Base-by-base conservation (phyloP, 1,284 basidiomycete genomes). In the Calocybe gambosa region DNA sequence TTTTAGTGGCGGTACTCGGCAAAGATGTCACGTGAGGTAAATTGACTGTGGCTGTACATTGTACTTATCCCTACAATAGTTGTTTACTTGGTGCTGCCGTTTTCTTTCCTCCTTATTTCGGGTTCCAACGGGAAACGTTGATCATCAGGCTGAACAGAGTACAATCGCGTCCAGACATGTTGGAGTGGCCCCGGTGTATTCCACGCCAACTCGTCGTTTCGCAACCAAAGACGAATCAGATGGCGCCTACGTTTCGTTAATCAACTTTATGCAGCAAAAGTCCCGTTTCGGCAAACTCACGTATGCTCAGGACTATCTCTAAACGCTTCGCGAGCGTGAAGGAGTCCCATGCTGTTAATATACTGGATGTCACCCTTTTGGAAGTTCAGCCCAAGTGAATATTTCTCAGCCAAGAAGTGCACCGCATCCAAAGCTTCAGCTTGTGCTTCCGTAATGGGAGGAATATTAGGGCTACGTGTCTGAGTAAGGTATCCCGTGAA, bases 291-390 rank as follows among this genome's bases (percentile, higher is more conserved):
- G n/a, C 2, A 19, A 36, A 46, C 67, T 55, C 47, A 70, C 69
- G 61, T 65, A 42, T 71, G 62, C 39, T 65, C 60, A 18, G 58
- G 53, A 43, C 64, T 64, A 52, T 74, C 72, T 19, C 58, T 58
- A 50, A 73, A 74, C 2, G 60, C 69, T 51, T 74, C 72, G 49
- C 72, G 52, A 10, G 70, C 71, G 51, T 74, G 72, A 38, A 74
- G 59, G 28, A 74, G 48, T 2, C 70, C 65, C 47, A 73, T 54
- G 47, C 64, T 72, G 51, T 73, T 74, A 59, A 74, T 73, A 55
- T 72, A 74, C 52, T 74, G 72, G 28, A 74, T 73, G 46, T 74
- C 72, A 25, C 72, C 72, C 51, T 73, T 73, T 55, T 71, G 63
- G 58, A 74, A 72, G 47, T 73, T 72, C 35, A 73, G 58, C 4